Evolutionary conservation across 805 yeast species (phyloP), one percentile per base, ranked within the genome.

Genomic region (Wickerhamomyces queroliae): DNA sequence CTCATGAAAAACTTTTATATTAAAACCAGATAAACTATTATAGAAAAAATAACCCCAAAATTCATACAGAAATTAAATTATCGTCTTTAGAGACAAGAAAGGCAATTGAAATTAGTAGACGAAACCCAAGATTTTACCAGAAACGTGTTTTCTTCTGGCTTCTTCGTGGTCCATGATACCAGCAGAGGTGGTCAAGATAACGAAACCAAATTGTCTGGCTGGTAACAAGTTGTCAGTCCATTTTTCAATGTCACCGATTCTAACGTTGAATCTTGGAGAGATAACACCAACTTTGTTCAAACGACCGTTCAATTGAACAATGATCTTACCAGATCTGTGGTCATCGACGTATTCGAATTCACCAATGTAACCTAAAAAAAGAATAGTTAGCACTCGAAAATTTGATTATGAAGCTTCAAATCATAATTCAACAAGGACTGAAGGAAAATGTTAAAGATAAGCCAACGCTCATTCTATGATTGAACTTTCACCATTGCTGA

Each of bases 101-200:
- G 20, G 31, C 10, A 7, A 11, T 8, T 20, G 13, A 28, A 17
- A 25, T 30, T 85, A 90, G 85, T 90, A 90, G 56, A 90, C 96
- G 79, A 87, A 90, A 69, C 97, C 98, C 67, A 90, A 84, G 74
- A 90, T 85, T 82, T 90, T 90, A 74, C 98, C 98, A 60, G 96
- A 88, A 61, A 90, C 97, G 78, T 90, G 97, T 86, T 90, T 91
- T 83, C 97, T 85, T 83, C 95, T 87, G 65, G 98, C 98, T 79
- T 90, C 97, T 80, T 91, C 97, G 80, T 90, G 98, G 82, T 91
- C 97, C 95, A 90, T 89, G 64, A 90, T 90, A 78, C 98, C 98
- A 62, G 97, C 96, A 63, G 97, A 91, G 62, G 98, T 90, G 75
- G 98, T 91, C 69, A 90, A 81, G 73, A 90, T 86, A 66, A 90